Base-by-base conservation (phyloP, 2,329 filamentous ascomycete genomes). In the Alternaria hordeiaustralica region DNA sequence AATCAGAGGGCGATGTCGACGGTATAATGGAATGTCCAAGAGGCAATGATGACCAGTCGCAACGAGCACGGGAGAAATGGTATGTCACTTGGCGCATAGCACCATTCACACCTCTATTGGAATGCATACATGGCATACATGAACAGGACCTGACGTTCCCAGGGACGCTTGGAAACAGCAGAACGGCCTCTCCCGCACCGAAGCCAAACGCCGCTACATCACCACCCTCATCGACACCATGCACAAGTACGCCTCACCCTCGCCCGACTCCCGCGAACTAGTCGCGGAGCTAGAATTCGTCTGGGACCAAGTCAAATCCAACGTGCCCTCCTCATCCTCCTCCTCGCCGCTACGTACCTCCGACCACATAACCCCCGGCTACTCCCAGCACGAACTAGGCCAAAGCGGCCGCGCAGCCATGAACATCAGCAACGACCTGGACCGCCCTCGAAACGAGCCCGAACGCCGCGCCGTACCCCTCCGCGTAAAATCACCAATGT, bases 241-340 rank as follows among this genome's bases (percentile, higher is more conserved):
- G 94, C 94, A 97, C 83, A 88, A 89, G 77, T 98, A 97, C 83
- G 96, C 96, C 54, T 96, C 87, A 46, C 87, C 91, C 44, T 97
- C 94, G 18, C 87, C 90, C 53, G 94, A 97, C 78, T 93, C 93
- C 8, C 87, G 90, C 63, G 94, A 97, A 80, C 86, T 99, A 43
- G 94, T 98, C 41, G 87, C 90, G 10, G 96, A 99, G 80, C 88
- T 99, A n/a, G 96, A 99, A 81, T 99, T 98, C 74, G 95, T 99
- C 43, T 99, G 96, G 96, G 94, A 97, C 72, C 96, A 98, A 79
- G 95, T 99, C 72, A 97, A 96, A 80, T 91, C 91, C 71, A 97
- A 95, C 73, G 88, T 85, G 9, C 80, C 88, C 11, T 88, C 90
- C 18, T 89, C 90, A 0, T 80, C 41, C 82, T 89, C 43, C 78